Conservation (phyloP, 2,329 filamentous ascomycete species). For the Arthrobotrys megalospora region DNA sequence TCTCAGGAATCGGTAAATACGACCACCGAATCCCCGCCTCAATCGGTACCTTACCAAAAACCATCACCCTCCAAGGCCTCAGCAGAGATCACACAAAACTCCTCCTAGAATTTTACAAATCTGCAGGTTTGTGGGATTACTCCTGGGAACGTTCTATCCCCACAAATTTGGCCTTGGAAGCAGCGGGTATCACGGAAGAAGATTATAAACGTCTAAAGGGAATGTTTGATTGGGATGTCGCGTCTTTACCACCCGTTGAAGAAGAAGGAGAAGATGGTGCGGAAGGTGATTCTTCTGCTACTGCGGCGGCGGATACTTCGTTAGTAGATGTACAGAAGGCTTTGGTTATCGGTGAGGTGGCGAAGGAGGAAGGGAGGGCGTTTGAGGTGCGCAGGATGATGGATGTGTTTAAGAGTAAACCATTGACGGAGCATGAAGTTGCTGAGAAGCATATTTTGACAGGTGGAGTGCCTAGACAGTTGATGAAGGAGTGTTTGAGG, state of each 20-base stretch:
- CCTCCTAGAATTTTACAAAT: conserved; percentile 57
- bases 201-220: conserved; percentile 58
- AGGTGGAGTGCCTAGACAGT: conserved; percentile 62
- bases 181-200: conserved; percentile 28
- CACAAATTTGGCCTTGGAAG: conserved; percentile 29
- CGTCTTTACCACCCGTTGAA: conserved; percentile 67
- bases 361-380: conserved; percentile 31
- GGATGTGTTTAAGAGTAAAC: conserved; percentile 31
- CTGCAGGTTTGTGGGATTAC: conserved; percentile 52
- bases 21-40: conserved; percentile 69
- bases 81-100: conserved; percentile 43
- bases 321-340: conserved; percentile 78
- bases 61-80: conserved; percentile 43
- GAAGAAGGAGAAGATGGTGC: conserved; percentile 71
- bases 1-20: conserved; percentile 68
- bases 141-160: conserved; percentile 47
- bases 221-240: conserved; percentile 70
- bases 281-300: conserved; percentile 71
- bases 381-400: conserved; percentile 40
- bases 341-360: conserved; percentile 33
- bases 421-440: conserved; percentile 52
- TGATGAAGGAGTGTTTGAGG: conserved; percentile 62
- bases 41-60: conserved; percentile 38
- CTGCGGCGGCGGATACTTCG: conserved; percentile 78
- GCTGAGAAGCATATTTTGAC: conserved; percentile 62